Percentiles rank a stretch among this genome's conserved stretches.
phyloP scores from a whole-genome alignment of 2,329 filamentous ascomycete genomes.

The Hypoxylon sp. region DNA sequence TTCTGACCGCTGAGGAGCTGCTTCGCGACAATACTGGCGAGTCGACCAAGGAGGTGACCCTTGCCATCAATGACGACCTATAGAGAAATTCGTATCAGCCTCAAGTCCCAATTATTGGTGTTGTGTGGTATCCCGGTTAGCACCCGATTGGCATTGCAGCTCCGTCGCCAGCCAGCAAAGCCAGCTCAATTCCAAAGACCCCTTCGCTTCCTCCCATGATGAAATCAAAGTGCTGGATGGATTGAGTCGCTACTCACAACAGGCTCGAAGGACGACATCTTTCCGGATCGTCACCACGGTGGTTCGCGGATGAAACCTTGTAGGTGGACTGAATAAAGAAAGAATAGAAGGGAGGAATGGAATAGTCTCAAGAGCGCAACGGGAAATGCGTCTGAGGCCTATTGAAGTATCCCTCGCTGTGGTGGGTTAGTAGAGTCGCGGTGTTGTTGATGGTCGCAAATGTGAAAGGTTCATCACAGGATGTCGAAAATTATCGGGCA shows the following conservation, averaged over 20 bases:
- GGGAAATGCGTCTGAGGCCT: slow-evolving; percentile 49
- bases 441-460: slow-evolving; percentile 52
- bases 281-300: slow-evolving; percentile 59
- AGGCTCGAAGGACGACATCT: slow-evolving; percentile 79
- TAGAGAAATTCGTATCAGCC: slow-evolving; percentile 54
- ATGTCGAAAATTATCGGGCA: slow-evolving; percentile 53
- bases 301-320: slow-evolving; percentile 31
- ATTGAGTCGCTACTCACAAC: slow-evolving; percentile 70
- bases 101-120: slow-evolving; percentile 19
- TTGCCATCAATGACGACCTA: slow-evolving; percentile 99
- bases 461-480: slow-evolving; percentile 45
- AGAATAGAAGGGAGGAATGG: slow-evolving; percentile 43
- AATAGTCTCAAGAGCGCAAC: slow-evolving; percentile 53
- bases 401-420: slow-evolving; percentile 51
- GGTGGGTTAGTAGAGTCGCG: slow-evolving; percentile 52
- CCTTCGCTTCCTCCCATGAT: not conserved
- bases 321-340: slow-evolving; percentile 48
- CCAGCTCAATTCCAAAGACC: slow-evolving; percentile 15
- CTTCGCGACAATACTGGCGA: slow-evolving; percentile 98
- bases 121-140: slow-evolving; percentile 13
- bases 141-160: slow-evolving; percentile 1
- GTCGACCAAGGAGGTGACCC: slow-evolving; percentile 99
- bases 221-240: slow-evolving; percentile 23
- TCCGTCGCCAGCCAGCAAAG: not conserved
- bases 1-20: slow-evolving; percentile 99